These are phyloP conservation scores for Ceratocystis papillata DNA, from an alignment of 2,329 filamentous ascomycete species.

Conservation along the genomic window DNA sequence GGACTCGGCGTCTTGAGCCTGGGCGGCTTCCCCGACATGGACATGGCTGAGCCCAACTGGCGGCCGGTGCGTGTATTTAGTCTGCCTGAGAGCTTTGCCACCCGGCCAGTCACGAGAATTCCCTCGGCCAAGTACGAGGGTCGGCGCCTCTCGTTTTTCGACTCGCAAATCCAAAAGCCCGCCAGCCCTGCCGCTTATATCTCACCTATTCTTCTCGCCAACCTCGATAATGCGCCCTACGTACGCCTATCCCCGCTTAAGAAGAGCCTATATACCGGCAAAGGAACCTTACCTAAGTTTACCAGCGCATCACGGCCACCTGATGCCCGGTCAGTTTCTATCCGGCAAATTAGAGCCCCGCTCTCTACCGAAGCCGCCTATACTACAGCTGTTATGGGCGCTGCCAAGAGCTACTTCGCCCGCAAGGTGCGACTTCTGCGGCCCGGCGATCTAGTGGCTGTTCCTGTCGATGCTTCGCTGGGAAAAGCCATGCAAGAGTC, in stretches of 20 bases:
- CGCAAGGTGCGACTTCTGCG: constrained; percentile 71
- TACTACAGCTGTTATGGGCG: constrained; percentile 75
- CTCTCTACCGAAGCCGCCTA: constrained; percentile 74
- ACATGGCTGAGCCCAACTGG: constrained; percentile 57
- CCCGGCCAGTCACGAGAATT: constrained; percentile 50
- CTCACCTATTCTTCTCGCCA: constrained; percentile 77
- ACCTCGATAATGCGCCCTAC: constrained; percentile 68
- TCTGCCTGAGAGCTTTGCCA: constrained; percentile 63
- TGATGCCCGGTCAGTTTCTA: constrained; percentile 63
- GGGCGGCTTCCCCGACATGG: constrained; percentile 45
- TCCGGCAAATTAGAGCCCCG: constrained; percentile 81
- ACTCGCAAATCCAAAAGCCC: constrained; percentile 54
- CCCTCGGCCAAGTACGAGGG: constrained; percentile 42
- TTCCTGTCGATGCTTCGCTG: constrained; percentile 77
- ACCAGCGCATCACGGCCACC: constrained; percentile 46
- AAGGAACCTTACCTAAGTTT: constrained; percentile 46
- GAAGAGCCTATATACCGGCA: constrained; percentile 39
- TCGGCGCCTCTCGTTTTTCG: constrained; percentile 51
- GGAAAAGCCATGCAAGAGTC: constrained; percentile 71
- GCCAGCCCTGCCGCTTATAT: constrained; percentile 56
- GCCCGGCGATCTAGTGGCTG: constrained; percentile 75
- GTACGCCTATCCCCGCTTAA: constrained; percentile 65
- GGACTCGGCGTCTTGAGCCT: constrained; percentile 57
- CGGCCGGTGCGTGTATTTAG: constrained; percentile 82
- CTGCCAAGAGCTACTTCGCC: constrained; percentile 81